Percentiles rank a stretch among this genome's conserved stretches.
These are phyloP conservation scores for Polygonum aviculare DNA, from an alignment of 148 eudicot genomes.

Conservation along the genomic window DNA sequence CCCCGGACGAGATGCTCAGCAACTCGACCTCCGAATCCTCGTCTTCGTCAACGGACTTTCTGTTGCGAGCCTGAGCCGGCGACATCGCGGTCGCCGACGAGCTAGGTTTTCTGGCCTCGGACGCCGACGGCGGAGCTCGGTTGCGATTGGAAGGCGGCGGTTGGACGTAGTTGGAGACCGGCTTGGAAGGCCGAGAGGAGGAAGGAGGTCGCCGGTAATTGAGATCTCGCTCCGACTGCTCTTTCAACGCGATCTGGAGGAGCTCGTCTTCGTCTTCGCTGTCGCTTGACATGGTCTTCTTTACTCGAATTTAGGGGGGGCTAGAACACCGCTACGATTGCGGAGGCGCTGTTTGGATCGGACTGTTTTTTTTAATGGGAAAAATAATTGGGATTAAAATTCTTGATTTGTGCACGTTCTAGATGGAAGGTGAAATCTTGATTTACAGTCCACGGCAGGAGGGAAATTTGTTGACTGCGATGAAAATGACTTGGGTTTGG, in stretches of 20 bases:
- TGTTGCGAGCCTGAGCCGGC: conserved; percentile 16
- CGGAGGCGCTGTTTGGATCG: conserved; percentile 1
- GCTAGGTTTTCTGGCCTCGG: conserved; percentile 17
- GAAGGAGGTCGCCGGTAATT: conserved; percentile 40
- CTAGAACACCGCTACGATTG: not conserved
- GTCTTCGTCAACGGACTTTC: conserved; percentile 57
- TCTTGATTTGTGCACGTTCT: not conserved
- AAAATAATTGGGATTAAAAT: not conserved
- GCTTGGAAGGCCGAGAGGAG: conserved; percentile 29
- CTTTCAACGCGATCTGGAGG: conserved; percentile 81
- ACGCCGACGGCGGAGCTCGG: conserved; percentile 13
- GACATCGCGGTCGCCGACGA: conserved; percentile 2
- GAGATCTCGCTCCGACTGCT: conserved; percentile 65
- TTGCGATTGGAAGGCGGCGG: conserved; percentile 20
- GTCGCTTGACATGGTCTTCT: conserved; percentile 44
- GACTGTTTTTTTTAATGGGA: not conserved
- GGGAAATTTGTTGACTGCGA: not conserved
- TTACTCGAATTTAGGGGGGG: conserved; percentile 3
- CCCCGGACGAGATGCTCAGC: conserved; percentile 91
- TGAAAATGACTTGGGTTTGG: no score
- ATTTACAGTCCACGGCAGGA: not conserved
- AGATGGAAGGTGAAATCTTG: not conserved
- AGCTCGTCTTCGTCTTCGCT: conserved; percentile 95
- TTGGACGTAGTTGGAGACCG: conserved; percentile 68
- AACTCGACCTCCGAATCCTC: conserved; percentile 92